phyloP scores from a whole-genome alignment of 495 filamentous ascomycete species.

The Saxispiralis lemnorum region DNA sequence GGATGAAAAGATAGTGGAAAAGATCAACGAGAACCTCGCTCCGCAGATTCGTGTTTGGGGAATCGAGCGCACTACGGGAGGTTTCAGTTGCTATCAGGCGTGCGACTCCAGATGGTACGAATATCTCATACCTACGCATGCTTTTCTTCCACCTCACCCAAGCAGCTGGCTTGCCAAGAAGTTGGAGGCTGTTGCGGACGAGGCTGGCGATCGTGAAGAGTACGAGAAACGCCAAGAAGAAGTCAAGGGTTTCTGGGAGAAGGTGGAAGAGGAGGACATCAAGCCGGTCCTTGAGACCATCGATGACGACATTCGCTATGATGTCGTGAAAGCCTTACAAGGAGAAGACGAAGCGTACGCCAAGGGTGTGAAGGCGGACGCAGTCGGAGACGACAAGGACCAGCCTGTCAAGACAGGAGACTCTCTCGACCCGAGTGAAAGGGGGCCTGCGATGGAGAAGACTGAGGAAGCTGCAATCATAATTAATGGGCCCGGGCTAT shows the following conservation, averaged over 20 bases:
- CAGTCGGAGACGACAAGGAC: constrained; percentile 11
- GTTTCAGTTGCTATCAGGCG: constrained; percentile 79
- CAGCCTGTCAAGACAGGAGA: not conserved
- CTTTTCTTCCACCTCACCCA: constrained; percentile 80
- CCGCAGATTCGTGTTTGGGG: constrained; percentile 90
- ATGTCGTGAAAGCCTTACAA: constrained; percentile 28
- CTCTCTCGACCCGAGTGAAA: not conserved
- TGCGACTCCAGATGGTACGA: constrained; percentile 93
- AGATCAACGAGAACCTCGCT: constrained; percentile 72
- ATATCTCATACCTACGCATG: constrained; percentile 82
- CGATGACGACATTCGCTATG: constrained; percentile 27
- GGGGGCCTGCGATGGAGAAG: constrained; percentile 1
- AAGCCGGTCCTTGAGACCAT: constrained; percentile 49
- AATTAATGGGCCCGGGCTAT: constrained; percentile 1
- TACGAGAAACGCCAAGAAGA: constrained; percentile 55
- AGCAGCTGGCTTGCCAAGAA: constrained; percentile 66
- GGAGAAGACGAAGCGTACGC: constrained; percentile 14
- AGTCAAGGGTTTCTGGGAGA: constrained; percentile 61
- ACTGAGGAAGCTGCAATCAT: constrained; percentile 13
- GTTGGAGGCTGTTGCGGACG: constrained; percentile 51
- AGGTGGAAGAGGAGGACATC: constrained; percentile 56
- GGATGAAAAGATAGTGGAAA: constrained; percentile 67
- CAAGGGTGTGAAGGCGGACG: constrained; percentile 14
- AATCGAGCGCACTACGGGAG: constrained; percentile 60
- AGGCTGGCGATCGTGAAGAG: constrained; percentile 49